Conservation (phyloP, 2,329 filamentous ascomycete genomes). For the Ascochyta lentis region DNA sequence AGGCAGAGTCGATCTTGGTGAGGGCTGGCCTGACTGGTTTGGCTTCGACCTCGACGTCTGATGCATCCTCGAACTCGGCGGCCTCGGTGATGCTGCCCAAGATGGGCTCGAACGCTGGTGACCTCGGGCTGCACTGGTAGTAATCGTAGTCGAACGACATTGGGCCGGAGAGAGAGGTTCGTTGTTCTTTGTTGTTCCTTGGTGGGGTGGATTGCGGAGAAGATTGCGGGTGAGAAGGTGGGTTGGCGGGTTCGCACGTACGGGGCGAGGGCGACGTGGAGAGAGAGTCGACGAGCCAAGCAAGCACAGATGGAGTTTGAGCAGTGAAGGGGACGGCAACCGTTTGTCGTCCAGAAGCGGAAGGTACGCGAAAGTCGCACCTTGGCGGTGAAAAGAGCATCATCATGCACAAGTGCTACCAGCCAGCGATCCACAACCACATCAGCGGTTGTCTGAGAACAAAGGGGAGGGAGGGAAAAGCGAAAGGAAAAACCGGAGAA, state of each 20-base stretch:
- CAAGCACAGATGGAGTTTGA: slow-evolving; percentile 22
- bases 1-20: slow-evolving; percentile 20
- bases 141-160: slow-evolving; percentile 27
- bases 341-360: slow-evolving; percentile 15
- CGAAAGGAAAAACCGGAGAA: slow-evolving; percentile 17
- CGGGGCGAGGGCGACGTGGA: slow-evolving; percentile 26
- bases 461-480: slow-evolving; percentile 17
- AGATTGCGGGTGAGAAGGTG: slow-evolving; percentile 13
- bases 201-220: slow-evolving; percentile 7
- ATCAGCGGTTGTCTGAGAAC: slow-evolving; percentile 7
- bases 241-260: slow-evolving; percentile 14
- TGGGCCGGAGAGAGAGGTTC: slow-evolving; percentile 3
- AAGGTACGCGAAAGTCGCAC: slow-evolving; percentile 24
- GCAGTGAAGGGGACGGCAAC: slow-evolving; percentile 18
- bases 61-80: slow-evolving; percentile 28
- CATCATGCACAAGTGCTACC: slow-evolving; percentile 30
- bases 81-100: slow-evolving; percentile 35
- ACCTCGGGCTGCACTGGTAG: slow-evolving; percentile 24
- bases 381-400: slow-evolving; percentile 33
- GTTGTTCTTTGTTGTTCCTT: slow-evolving; percentile 5
- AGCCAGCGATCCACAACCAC: slow-evolving; percentile 15
- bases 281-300: slow-evolving; percentile 24
- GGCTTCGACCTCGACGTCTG: slow-evolving; percentile 7
- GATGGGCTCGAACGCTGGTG: slow-evolving; percentile 32
- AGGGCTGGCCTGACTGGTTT: slow-evolving; percentile 20